These are phyloP conservation scores for Zizania latifolia DNA, from an alignment of 176 grass and related monocot species.

Conservation along the genomic window DNA sequence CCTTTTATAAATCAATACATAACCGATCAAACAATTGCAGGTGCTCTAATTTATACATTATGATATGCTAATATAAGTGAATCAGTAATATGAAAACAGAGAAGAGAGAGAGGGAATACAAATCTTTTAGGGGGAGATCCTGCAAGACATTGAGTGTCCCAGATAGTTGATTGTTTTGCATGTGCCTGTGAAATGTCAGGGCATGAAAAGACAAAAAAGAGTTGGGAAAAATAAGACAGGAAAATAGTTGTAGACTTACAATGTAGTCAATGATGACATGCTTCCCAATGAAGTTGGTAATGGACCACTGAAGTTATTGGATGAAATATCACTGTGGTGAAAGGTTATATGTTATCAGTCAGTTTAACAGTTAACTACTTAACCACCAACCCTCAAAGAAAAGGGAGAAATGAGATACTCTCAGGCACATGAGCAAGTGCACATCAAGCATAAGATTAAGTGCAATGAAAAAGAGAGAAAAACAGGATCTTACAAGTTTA, in stretches of 20 bases:
- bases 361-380: not conserved
- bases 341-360: slow-evolving; percentile 10
- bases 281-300: slow-evolving; percentile 78
- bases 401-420: not conserved
- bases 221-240: not conserved
- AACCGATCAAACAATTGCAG: slow-evolving; percentile 10
- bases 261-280: slow-evolving; percentile 73
- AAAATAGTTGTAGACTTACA: slow-evolving; percentile 56
- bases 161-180: slow-evolving; percentile 74
- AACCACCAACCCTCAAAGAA: not conserved
- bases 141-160: slow-evolving; percentile 77
- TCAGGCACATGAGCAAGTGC: not conserved
- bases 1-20: slow-evolving; percentile 14
- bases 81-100: slow-evolving; percentile 13
- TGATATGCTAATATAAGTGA: slow-evolving; percentile 3
- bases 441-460: not conserved
- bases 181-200: slow-evolving; percentile 46
- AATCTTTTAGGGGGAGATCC: slow-evolving; percentile 85
- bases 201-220: slow-evolving; percentile 6
- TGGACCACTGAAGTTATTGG: slow-evolving; percentile 80
- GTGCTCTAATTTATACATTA: not conserved
- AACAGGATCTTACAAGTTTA: slow-evolving; percentile 68
- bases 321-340: slow-evolving; percentile 72
- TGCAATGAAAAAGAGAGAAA: not conserved
- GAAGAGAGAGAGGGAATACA: slow-evolving; percentile 51